phyloP scores from a whole-genome alignment of 805 yeast species.

The Hyphopichia homilentoma region DNA sequence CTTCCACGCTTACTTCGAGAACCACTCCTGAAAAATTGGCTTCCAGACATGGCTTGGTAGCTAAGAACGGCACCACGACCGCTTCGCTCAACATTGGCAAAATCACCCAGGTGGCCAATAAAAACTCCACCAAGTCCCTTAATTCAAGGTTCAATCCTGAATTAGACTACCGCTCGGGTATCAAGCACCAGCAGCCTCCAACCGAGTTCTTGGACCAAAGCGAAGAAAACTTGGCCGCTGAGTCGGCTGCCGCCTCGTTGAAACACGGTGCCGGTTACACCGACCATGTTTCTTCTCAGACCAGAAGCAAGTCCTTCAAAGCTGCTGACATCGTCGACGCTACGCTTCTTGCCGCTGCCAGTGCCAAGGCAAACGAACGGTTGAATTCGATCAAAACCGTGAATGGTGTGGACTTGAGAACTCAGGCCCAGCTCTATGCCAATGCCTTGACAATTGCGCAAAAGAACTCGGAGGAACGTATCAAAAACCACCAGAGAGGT shows the following conservation, averaged over 20 bases:
- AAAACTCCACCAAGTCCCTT: constrained; percentile 37
- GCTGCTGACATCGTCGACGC: constrained; percentile 45
- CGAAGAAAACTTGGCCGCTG: constrained; percentile 48
- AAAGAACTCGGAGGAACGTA: constrained; percentile 56
- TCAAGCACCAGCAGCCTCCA: constrained; percentile 14
- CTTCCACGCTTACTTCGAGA: constrained; percentile 43
- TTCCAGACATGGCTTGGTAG: constrained; percentile 29
- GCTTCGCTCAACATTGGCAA: constrained; percentile 30
- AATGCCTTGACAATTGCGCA: constrained; percentile 78
- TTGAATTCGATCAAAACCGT: constrained; percentile 26
- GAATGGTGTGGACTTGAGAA: constrained; percentile 31
- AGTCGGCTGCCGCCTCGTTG: constrained; percentile 58
- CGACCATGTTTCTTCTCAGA: constrained; percentile 20
- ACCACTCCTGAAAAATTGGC: constrained; percentile 37
- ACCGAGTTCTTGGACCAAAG: constrained; percentile 34
- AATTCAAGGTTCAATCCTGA: constrained; percentile 41
- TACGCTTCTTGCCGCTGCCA: constrained; percentile 47
- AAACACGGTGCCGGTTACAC: constrained; percentile 27
- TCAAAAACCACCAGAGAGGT: constrained; percentile 47
- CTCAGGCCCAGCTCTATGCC: constrained; percentile 56
- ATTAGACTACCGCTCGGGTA: constrained; percentile 38
- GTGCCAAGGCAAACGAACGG: constrained; percentile 42
- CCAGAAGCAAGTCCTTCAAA: constrained; percentile 30
- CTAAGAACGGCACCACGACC: constrained; percentile 12
- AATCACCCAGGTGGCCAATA: constrained; percentile 31